Evolutionary conservation across 768 basidiomycete species (phyloP), one percentile per base, ranked within the genome.

Genomic region (Phanerochaete carnosa): DNA sequence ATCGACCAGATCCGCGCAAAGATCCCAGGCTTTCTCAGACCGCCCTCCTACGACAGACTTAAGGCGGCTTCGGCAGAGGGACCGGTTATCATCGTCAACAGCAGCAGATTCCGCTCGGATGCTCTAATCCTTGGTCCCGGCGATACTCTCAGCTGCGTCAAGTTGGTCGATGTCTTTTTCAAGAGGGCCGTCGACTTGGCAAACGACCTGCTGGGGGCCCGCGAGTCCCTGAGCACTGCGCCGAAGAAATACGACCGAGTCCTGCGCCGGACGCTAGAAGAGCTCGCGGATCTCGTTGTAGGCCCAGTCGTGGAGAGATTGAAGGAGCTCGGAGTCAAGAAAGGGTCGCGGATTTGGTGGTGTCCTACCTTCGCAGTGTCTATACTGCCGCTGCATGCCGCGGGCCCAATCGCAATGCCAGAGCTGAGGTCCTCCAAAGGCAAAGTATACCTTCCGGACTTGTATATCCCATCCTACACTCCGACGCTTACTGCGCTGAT

Each of bases 81-180:
- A n/a, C n/a, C n/a, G n/a, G 1, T 68, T 74, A 2, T 79, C 25
- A 60, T 80, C 26, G 65, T 79, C 54, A 79, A 77, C 39, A 58
- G 69, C 29, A 63, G 68, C 60, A 26, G 29, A 15, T 57, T 28
- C 33, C 68, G 74, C 23, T 79, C 76, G 35, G 77, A 80, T 57
- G 77, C 75, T 0, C 28, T 80, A 28, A 72, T 77, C 23, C 26
- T 66, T 1, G 52, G 50, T 29, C 57, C 35, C 15, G 59, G 59
- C 39, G 28, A 52, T 32, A 50, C 61, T 22, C 32, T 62, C 13
- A 54, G 59, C 33, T 29, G 65, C n/a, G 62, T 64, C 22, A 43
- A n/a, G 7, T 25, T 58, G 26, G 6, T 12, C 23, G 28, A 22
- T 26, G n/a, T 9, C 22, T 46, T n/a, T n/a, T 43, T 12, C n/a